Percentiles rank a stretch among this genome's conserved stretches.
Conservation (phyloP, 1,284 basidiomycete species). For the Neonothopanus nambi region DNA sequence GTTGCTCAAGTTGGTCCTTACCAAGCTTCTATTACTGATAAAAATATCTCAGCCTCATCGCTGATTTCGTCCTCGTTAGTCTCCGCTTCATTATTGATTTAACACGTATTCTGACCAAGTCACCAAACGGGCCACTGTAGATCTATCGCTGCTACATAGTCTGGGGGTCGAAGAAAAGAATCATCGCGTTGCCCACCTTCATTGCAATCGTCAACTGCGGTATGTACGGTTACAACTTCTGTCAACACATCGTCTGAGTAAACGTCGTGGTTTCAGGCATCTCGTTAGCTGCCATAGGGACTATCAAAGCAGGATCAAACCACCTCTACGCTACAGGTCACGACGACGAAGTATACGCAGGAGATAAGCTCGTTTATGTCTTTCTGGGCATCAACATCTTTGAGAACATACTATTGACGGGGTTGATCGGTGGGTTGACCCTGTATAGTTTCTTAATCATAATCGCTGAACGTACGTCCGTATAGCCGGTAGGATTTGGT, state of each 20-base stretch:
- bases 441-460: not conserved
- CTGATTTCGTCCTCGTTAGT: constrained; percentile 5
- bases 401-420: not conserved
- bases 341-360: not conserved
- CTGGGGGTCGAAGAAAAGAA: not conserved
- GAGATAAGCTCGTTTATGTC: not conserved
- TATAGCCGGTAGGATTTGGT: constrained; percentile 9
- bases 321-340: constrained; percentile 4
- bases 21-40: no score
- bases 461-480: not conserved
- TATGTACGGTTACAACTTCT: not conserved
- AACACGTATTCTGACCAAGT: not conserved
- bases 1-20: not conserved
- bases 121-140: not conserved
- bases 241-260: no score
- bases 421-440: not conserved
- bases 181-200: not conserved
- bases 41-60: not conserved
- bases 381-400: constrained; percentile 1
- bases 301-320: not conserved
- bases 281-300: not conserved
- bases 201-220: constrained; percentile 1
- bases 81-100: not conserved
- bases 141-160: constrained; percentile 10
- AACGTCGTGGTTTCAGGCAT: constrained; percentile 2